These are phyloP conservation scores for Penicillium sp. DNA, from an alignment of 2,329 filamentous ascomycete species.

Conservation along the genomic window DNA sequence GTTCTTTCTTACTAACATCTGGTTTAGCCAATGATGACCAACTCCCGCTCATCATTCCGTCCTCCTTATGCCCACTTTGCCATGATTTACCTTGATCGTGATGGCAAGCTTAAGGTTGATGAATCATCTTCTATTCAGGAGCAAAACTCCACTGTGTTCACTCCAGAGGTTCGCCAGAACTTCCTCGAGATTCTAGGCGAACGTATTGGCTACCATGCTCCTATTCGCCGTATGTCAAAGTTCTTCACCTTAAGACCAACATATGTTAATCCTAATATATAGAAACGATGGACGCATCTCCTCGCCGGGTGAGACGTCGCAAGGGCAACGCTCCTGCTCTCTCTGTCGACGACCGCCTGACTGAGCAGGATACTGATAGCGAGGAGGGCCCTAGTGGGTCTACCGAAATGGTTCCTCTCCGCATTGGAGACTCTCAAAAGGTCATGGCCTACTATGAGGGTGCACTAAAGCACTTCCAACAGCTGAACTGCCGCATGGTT, in stretches of 20 bases:
- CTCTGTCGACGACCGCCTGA: conserved; percentile 17
- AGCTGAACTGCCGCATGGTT: conserved; percentile 46
- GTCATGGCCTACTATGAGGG: conserved; percentile 41
- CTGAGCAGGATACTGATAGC: conserved; percentile 23
- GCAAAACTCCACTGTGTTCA: conserved; percentile 32
- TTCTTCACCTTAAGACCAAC: too few relatives aligned
- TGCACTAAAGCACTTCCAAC: conserved; percentile 45
- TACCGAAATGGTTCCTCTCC: conserved; percentile 30
- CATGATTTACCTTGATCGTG: conserved; percentile 36
- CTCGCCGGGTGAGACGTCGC: conserved; percentile 32
- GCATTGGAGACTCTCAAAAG: conserved; percentile 40
- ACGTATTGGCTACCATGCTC: conserved; percentile 28
- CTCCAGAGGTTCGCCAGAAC: conserved; percentile 33
- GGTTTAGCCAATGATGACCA: conserved; percentile 28
- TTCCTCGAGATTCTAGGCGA: conserved; percentile 36
- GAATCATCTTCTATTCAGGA: conserved; percentile 35
- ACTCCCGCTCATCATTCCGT: conserved; percentile 24
- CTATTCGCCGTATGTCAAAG: conserved; percentile 27
- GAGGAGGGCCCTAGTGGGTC: conserved; percentile 23
- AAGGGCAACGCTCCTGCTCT: conserved; percentile 21
- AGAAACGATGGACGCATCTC: conserved; percentile 18
- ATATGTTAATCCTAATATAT: conserved; percentile 1
- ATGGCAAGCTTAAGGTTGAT: conserved; percentile 32
- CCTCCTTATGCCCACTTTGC: conserved; percentile 36
- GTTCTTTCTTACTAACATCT: not conserved